These are phyloP conservation scores for Botryosphaeria dothidea DNA, from an alignment of 2,329 filamentous ascomycete species.

Conservation along the genomic window DNA sequence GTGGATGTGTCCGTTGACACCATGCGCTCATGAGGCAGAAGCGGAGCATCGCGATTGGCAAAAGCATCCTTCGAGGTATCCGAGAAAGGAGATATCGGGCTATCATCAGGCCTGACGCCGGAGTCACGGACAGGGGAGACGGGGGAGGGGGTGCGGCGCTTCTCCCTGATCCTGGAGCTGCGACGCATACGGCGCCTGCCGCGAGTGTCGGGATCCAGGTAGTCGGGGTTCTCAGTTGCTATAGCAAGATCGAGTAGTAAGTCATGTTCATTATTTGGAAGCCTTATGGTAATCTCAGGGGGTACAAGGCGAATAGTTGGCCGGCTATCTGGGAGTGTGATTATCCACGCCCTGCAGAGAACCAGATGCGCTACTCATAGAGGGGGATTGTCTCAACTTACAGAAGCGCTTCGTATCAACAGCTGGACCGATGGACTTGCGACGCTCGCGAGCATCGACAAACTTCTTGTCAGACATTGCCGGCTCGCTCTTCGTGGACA, in stretches of 20 bases:
- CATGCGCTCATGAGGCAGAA: conserved; percentile 4
- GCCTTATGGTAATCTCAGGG: background rate
- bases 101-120: background rate
- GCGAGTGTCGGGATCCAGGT: background rate
- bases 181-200: background rate
- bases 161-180: background rate
- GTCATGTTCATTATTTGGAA: background rate
- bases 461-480: background rate
- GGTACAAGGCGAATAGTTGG: background rate
- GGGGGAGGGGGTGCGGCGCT: background rate
- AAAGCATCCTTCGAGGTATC: background rate
- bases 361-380: background rate
- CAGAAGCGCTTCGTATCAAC: background rate
- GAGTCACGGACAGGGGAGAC: background rate
- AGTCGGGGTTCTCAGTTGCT: background rate
- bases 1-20: background rate
- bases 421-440: background rate
- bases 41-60: background rate
- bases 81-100: background rate
- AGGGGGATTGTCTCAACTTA: background rate
- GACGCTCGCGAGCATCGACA: background rate
- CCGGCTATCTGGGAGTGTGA: background rate
- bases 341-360: background rate
- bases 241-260: background rate
- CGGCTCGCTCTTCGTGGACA: background rate